phyloP scores from a whole-genome alignment of 2,329 filamentous ascomycete species.

The Aspergillus persii region DNA sequence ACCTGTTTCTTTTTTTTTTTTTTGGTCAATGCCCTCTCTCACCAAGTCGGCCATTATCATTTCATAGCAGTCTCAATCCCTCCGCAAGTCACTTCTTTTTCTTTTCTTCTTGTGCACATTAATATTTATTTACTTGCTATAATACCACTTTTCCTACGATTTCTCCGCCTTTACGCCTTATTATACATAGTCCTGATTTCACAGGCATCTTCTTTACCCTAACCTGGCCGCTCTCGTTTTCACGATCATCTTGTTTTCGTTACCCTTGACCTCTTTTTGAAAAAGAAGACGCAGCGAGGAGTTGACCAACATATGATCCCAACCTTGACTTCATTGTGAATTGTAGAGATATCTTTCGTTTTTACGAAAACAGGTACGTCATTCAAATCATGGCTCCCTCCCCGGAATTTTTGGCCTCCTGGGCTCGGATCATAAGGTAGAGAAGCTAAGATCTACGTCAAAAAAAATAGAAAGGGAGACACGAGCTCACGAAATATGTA shows the following conservation, averaged over 20 bases:
- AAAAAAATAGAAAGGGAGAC: constrained; percentile 8
- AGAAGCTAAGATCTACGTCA: background rate
- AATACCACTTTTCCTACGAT: background rate
- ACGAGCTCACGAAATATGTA: constrained; percentile 64
- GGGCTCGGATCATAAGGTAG: background rate
- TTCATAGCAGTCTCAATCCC: background rate
- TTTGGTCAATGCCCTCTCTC: background rate
- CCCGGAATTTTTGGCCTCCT: too few relatives aligned
- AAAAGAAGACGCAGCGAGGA: background rate
- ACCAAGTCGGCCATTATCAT: background rate
- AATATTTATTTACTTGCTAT: background rate
- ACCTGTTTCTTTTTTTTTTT: background rate
- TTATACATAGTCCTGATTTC: constrained; percentile 12
- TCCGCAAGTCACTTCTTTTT: background rate
- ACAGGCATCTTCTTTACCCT: constrained; percentile 10
- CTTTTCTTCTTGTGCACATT: background rate
- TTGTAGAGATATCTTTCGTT: background rate
- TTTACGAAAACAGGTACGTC: background rate
- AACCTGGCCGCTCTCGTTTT: constrained; percentile 3
- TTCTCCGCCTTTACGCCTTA: background rate
- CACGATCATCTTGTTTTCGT: constrained; percentile 3
- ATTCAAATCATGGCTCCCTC: background rate
- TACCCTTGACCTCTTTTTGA: constrained; percentile 25
- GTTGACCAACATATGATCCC: background rate
- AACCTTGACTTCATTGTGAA: background rate